Evolutionary conservation across 768 basidiomycete genomes (phyloP), one percentile per base, ranked within the genome.

Genomic region (Leccinum fibrillosum): DNA sequence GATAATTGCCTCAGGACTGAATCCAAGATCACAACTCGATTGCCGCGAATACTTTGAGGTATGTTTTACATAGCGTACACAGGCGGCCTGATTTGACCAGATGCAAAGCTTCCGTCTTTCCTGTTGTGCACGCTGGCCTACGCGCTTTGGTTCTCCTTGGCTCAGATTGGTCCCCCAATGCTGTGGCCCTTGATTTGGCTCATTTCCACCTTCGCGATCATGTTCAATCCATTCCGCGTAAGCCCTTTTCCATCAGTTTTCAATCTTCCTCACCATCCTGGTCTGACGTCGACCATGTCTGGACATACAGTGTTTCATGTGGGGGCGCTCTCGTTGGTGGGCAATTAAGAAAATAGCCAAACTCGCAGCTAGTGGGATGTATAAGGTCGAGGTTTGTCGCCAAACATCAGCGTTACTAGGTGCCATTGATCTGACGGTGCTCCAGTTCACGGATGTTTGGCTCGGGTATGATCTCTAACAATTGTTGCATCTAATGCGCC

Each of bases 121-220:
- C 72, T 96, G n/a, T 78, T 94, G 28, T 77, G 84, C 25, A 79
- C 85, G 1, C 80, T 98, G 5, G 84, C 81, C 53, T 89, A 88
- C 60, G 84, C 89, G 28, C 94, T 94, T 70, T 94, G 87, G 86
- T 77, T 97, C 45, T 90, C 94, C 0, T 91, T 95, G 68, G 68
- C 80, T 47, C 79, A 78, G 35, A 75, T 92, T 21, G 89, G 88
- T 13, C 75, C 79, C 2, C 90, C 96, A 0, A 85, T 84, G 4
- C 72, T 85, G 2, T 98, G 90, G 87, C 90, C 90, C 0, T 71
- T 92, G 10, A 77, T 89, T 2, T 99, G 94, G 93, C 77, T 98
- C 6, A 80, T 78, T 1, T 78, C 92, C 54, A 72, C 81, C 3
- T 65, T 77, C 6, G 60, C 83, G 12, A 64, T 91, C 45, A 72